Evolutionary conservation across 306 rosid genomes (phyloP).

Genomic region (Sechiopsis laciniata): DNA sequence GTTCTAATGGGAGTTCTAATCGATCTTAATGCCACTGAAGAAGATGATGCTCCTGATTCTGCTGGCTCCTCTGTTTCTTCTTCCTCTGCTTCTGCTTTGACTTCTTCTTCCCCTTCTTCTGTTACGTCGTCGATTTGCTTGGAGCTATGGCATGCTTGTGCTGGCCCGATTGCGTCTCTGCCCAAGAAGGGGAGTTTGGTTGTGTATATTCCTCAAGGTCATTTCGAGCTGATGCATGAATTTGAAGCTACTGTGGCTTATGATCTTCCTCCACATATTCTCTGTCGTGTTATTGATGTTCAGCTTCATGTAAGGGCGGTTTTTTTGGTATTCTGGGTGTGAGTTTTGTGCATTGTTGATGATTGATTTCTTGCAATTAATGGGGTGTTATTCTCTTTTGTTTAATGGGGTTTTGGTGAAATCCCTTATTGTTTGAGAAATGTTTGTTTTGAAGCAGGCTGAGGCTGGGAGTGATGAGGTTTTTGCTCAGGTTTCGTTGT

Average conservation of each 20-base stretch:
- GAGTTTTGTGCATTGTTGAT: slow-evolving; percentile 1
- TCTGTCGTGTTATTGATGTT: slow-evolving; percentile 89
- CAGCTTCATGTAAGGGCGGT: slow-evolving; percentile 68
- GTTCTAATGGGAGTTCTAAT: slow-evolving; percentile 62
- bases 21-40: slow-evolving; percentile 96
- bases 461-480: slow-evolving; percentile 95
- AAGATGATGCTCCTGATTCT: slow-evolving; percentile 58
- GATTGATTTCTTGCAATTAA: slow-evolving; percentile 11
- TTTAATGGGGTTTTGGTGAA: neutral
- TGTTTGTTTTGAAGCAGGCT: slow-evolving; percentile 47
- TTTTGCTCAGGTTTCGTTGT: slow-evolving; percentile 68
- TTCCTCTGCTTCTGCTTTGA: slow-evolving; percentile 38
- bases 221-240: slow-evolving; percentile 69
- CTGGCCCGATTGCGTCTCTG: slow-evolving; percentile 82
- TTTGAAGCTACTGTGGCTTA: slow-evolving; percentile 46
- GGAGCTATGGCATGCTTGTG: slow-evolving; percentile 99
- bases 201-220: slow-evolving; percentile 89
- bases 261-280: slow-evolving; percentile 77
- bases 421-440: neutral
- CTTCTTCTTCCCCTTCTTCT: slow-evolving; percentile 29
- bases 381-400: neutral
- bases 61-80: slow-evolving; percentile 44
- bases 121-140: slow-evolving; percentile 56
- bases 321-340: slow-evolving; percentile 13
- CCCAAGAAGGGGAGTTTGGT: slow-evolving; percentile 83